These are phyloP conservation scores for Vachellia pachyceras DNA, from an alignment of 306 rosid species.

Conservation along the genomic window DNA sequence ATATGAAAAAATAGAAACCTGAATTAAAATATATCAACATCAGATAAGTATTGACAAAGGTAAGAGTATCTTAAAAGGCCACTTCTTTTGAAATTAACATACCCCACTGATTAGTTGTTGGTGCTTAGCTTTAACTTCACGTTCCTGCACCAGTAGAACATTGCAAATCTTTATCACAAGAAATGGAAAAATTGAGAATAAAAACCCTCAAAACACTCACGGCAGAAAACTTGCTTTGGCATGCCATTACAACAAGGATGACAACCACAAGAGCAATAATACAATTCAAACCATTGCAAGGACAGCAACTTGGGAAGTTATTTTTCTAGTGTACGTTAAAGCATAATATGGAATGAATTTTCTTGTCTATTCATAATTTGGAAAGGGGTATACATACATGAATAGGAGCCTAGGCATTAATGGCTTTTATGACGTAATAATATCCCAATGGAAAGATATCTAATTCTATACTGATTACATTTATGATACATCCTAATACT, in stretches of 20 bases:
- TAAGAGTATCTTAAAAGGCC: conserved; percentile 12
- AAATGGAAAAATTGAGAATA: conserved; percentile 29
- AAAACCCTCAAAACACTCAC: conserved; percentile 5
- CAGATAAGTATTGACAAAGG: conserved; percentile 26
- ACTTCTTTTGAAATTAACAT: conserved; percentile 37
- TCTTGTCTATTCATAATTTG: too few species aligned
- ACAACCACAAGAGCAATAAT: conserved; percentile 7
- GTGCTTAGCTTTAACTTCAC: conserved; percentile 96
- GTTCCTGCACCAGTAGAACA: conserved; percentile 75
- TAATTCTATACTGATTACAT: too few species aligned
- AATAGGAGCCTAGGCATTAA: too few species aligned
- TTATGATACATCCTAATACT: too few species aligned
- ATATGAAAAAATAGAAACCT: conserved; percentile 88
- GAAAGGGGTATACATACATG: too few species aligned
- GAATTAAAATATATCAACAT: conserved; percentile 41
- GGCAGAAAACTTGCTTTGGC: conserved; percentile 31
- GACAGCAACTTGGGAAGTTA: conserved; percentile 10
- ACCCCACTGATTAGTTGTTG: conserved; percentile 98
- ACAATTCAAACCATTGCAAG: conserved; percentile 28
- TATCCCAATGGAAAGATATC: too few species aligned
- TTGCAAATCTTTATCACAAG: conserved; percentile 35
- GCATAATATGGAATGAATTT: too few species aligned
- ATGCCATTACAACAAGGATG: conserved; percentile 14
- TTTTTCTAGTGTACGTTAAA: too few species aligned
- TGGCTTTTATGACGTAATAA: too few species aligned